Percentiles rank a stretch among this genome's conserved stretches.
Conservation (phyloP, 2,329 filamentous ascomycete genomes). For the Periconia macrospinosa region DNA sequence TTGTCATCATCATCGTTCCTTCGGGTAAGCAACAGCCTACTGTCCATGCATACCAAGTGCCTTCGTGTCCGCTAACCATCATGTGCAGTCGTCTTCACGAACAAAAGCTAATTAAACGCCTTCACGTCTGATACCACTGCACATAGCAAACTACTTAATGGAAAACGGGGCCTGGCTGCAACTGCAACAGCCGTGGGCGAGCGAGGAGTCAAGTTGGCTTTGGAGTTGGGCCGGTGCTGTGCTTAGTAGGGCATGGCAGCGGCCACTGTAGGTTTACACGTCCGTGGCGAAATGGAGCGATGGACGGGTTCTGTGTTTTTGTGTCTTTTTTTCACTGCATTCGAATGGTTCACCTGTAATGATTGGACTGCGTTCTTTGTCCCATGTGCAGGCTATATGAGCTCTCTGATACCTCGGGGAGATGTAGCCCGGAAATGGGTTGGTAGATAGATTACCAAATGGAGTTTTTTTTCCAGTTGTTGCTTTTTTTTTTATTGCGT, state of each 20-base stretch:
- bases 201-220: conserved; percentile 18
- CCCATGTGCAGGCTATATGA: conserved; percentile 17
- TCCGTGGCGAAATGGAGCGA: conserved; percentile 41
- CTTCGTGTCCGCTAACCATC: not conserved
- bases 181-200: conserved; percentile 16
- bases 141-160: conserved; percentile 33
- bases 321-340: conserved; percentile 42
- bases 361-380: conserved; percentile 18
- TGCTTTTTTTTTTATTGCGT: not conserved
- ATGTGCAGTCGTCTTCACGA: conserved; percentile 29
- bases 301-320: conserved; percentile 32
- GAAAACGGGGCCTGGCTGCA: conserved; percentile 18
- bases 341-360: conserved; percentile 25
- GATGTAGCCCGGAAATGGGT: conserved; percentile 20
- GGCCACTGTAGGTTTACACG: conserved; percentile 33
- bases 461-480: conserved; percentile 36
- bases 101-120: conserved; percentile 16
- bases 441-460: conserved; percentile 35
- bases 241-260: conserved; percentile 9
- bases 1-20: conserved; percentile 93
- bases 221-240: conserved; percentile 24
- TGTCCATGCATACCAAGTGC: not conserved
- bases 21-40: conserved; percentile 64
- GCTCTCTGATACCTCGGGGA: conserved; percentile 24
- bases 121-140: conserved; percentile 26